Base-by-base conservation (phyloP, 805 yeast species). In the Teunomyces cretensis region DNA sequence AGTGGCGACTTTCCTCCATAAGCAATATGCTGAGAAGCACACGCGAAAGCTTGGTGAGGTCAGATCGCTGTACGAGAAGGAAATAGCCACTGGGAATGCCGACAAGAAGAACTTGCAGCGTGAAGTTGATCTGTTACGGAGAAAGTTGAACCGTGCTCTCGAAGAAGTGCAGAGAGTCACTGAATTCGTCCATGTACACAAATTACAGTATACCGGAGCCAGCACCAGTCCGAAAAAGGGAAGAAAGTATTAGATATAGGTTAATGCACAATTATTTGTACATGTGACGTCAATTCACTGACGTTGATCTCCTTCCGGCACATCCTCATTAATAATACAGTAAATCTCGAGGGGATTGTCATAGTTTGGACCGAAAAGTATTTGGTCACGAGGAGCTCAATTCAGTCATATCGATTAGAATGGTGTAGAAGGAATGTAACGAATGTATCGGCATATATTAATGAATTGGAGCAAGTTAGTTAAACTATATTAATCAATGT, bases 21-120 rank as follows among this genome's bases (percentile, higher is more conserved):
- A 78, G 31, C 90, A 84, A 58, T 87, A 87, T 57, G 79, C 88
- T 2, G 81, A 84, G 41, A 87, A 88, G 58, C 95, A 88, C 57
- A 88, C 83, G 49, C 77, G 79, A 42, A 87, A 87, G 61, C 85
- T 87, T 7, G 74, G 75, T 11, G 76, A 80, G 27, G 66, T 83
- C 55, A 84, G 80, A 17, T 43, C 47, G 15, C 53, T 38, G 43
- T 51, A 49, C 30, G 55, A 51, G 15, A 47, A 43, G 13, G 53
- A 51, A 32, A 32, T 49, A 27, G 35, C 43, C 12, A 27, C 30
- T n/a, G 41, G 43, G 6, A 45, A 42, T n/a, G 27, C 33, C 7
- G 55, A 51, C 3, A 45, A 45, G 40, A 49, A 49, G 36, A 45
- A 24, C 27, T 36, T 47, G 17, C 42, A 43, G 15, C 32, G 55